Evolutionary conservation across 768 basidiomycete species (phyloP), one percentile per base, ranked within the genome.

Genomic region (Nidularia pulvinata): DNA sequence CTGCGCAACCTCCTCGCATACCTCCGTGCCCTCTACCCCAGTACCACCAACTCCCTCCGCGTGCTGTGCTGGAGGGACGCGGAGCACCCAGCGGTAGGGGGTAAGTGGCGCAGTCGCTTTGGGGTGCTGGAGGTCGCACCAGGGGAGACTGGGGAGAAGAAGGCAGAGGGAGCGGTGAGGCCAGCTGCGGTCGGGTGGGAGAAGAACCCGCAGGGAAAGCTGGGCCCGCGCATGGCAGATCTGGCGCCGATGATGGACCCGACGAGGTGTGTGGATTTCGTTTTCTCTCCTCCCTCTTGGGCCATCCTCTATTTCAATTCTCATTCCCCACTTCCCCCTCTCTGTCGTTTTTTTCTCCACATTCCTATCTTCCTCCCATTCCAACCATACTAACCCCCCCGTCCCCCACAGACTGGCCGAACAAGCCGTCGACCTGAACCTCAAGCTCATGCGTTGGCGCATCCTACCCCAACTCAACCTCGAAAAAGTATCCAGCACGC

Each of bases 211-310:
- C 82, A 83, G 63, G 95, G 94, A 16, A 95, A 95, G 63, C 77
- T 98, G 3, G 91, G 84, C 1, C 91, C 95, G 19, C 81, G 93
- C 13, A 62, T 94, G 51, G 95, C 95, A 0, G 95, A 98, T 71
- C 69, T 99, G 14, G 95, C 90, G 7, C 90, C 95, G 0, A 91
- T 95, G 86, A 97, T 98, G 95, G 95, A 98, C 68, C 97, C 96
- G 0, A 74, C 79, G 4, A 79, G 85, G 93, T 91, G 61, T 22
- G 51, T 54, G 2, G 3, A 7, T 33, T n/a, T 30, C 33, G 44
- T 49, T 59, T 25, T 9, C 22, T 6, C 7, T 4, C 25, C 25
- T 25, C 25, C 25, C 25, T 25, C 25, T 25, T 25, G 25, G 25
- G 25, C 4, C 25, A 25, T 25, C 4, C 25, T 4, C 25, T 25